Evolutionary conservation across 2,329 filamentous ascomycete species (phyloP).

Genomic region (Trematosphaeria pertusa): DNA sequence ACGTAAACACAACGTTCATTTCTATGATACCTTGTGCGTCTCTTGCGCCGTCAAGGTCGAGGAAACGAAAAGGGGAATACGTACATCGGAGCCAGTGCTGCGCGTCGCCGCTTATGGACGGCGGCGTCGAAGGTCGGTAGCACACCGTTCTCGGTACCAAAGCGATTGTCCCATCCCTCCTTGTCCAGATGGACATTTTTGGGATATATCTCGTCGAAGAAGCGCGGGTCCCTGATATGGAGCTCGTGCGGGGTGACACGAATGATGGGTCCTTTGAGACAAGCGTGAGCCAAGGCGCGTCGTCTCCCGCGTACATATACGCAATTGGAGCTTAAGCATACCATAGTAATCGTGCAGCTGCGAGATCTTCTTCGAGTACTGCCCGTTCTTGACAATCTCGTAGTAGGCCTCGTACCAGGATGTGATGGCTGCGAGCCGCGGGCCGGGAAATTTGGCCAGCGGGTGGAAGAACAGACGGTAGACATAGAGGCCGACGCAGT

Average conservation of each 20-base stretch:
- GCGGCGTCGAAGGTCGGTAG: conserved; percentile 36
- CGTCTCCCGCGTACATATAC: neutral
- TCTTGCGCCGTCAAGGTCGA: neutral
- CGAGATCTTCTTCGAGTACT: conserved; percentile 40
- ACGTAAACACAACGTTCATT: conserved; percentile 9
- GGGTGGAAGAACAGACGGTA: conserved; percentile 55
- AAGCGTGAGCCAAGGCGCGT: conserved; percentile 9
- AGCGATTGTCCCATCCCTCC: conserved; percentile 43
- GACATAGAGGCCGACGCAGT: conserved; percentile 30
- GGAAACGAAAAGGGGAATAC: conserved; percentile 9
- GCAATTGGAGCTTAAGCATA: conserved; percentile 15
- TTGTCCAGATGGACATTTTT: conserved; percentile 42
- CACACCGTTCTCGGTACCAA: conserved; percentile 36
- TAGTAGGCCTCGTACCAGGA: conserved; percentile 46
- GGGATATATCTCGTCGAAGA: conserved; percentile 45
- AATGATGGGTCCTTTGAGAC: conserved; percentile 47
- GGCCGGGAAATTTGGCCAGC: conserved; percentile 54
- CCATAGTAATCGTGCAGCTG: conserved; percentile 43
- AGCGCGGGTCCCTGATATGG: conserved; percentile 52
- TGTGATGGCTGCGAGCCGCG: conserved; percentile 40
- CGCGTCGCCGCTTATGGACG: conserved; percentile 40
- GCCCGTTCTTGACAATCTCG: conserved; percentile 39
- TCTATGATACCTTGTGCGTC: neutral
- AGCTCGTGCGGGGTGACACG: conserved; percentile 53
- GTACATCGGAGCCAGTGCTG: conserved; percentile 41